Evolutionary conservation across 2,329 filamentous ascomycete species (phyloP).

Genomic region (Monascus ruber): DNA sequence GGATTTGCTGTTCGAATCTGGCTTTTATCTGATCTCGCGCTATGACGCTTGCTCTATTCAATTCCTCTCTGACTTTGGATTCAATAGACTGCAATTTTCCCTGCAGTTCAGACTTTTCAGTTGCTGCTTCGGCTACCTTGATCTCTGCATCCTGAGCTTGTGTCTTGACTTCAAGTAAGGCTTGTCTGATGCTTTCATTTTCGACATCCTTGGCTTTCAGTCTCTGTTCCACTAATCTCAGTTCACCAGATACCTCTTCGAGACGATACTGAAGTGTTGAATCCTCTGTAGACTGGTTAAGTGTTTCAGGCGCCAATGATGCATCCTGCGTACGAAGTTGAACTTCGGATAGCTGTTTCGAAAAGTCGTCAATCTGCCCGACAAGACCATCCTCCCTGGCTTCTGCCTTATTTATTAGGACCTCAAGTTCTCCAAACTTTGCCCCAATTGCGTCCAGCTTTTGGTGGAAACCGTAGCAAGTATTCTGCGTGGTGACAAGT

Average conservation of each 20-base stretch:
- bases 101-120: constrained; percentile 11
- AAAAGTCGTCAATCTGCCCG: constrained; percentile 15
- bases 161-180: constrained; percentile 9
- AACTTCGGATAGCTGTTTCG: constrained; percentile 9
- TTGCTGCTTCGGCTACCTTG: constrained; percentile 8
- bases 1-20: constrained; percentile 18
- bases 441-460: constrained; percentile 10
- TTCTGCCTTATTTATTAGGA: constrained; percentile 12
- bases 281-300: constrained; percentile 10
- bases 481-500: constrained; percentile 10
- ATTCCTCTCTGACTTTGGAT: constrained; percentile 17
- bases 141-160: constrained; percentile 9
- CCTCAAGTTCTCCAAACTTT: constrained; percentile 8
- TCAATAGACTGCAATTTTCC: constrained; percentile 13
- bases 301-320: constrained; percentile 13
- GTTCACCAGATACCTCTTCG: constrained; percentile 9
- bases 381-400: constrained; percentile 15
- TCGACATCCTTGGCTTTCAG: constrained; percentile 11
- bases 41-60: constrained; percentile 19
- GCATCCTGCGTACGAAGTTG: constrained; percentile 10
- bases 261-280: constrained; percentile 15
- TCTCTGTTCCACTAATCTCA: constrained; percentile 7
- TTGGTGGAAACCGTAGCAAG: constrained; percentile 8
- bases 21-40: constrained; percentile 16
- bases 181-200: constrained; percentile 7